Conservation (phyloP, 1,284 basidiomycete genomes). For the Puccinia triticina region DNA sequence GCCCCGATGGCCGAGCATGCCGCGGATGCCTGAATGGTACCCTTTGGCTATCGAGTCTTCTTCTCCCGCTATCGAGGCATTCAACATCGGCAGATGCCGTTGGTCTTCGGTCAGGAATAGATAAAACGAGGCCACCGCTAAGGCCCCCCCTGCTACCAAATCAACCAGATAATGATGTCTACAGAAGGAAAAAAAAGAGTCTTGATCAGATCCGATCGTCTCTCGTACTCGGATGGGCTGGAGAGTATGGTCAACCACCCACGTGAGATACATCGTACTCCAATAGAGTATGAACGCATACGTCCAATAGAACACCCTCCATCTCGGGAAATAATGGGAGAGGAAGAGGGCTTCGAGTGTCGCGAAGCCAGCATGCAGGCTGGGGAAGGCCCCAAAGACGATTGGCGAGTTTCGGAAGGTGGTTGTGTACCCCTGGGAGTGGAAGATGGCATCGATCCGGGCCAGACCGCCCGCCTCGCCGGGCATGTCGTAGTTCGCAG, state of each 20-base stretch:
- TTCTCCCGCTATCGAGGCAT: conserved; percentile 47
- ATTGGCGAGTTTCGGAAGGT: conserved; percentile 88
- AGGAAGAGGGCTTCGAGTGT: conserved; percentile 92
- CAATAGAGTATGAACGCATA: conserved; percentile 91
- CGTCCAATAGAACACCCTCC: conserved; percentile 70
- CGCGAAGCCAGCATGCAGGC: conserved; percentile 84
- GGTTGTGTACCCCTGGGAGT: conserved; percentile 74
- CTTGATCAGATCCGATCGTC: conserved; percentile 68
- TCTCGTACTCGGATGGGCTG: background rate
- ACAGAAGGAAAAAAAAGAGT: conserved; percentile 10
- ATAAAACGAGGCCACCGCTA: conserved; percentile 86
- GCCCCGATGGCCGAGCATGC: conserved; percentile 48
- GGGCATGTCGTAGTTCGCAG: conserved; percentile 86
- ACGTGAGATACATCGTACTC: conserved; percentile 76
- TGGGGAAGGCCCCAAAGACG: conserved; percentile 95
- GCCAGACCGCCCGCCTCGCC: conserved; percentile 91
- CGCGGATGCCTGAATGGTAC: conserved; percentile 44
- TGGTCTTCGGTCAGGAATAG: conserved; percentile 76
- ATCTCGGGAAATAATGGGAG: conserved; percentile 88
- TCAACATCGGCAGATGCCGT: conserved; percentile 50
- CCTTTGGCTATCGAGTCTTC: conserved; percentile 51
- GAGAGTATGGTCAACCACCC: background rate
- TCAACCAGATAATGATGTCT: conserved; percentile 85
- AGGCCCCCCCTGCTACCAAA: conserved; percentile 87
- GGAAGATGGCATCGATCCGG: conserved; percentile 87